phyloP scores from a whole-genome alignment of 805 yeast species.

The Starmerella cellae region DNA sequence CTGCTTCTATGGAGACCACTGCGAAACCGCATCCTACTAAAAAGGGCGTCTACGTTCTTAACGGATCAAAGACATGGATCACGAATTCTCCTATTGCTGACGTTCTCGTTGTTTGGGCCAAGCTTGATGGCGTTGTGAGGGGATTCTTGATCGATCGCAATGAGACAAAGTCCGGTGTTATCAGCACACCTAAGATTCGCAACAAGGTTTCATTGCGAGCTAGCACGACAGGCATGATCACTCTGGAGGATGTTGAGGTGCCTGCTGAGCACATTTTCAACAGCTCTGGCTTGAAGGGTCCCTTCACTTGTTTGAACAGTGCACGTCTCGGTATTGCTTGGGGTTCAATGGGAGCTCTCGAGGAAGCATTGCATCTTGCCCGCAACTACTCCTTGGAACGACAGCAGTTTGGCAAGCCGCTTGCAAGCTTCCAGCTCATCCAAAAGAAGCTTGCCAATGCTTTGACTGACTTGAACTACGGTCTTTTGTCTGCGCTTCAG shows the following conservation, averaged over 20 bases:
- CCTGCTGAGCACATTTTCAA: constrained; percentile 32
- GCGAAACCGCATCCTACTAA: constrained; percentile 35
- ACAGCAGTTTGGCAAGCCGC: constrained; percentile 31
- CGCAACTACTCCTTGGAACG: constrained; percentile 31
- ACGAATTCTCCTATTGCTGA: constrained; percentile 38
- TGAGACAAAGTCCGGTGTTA: constrained; percentile 24
- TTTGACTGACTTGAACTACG: constrained; percentile 31
- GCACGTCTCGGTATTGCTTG: constrained; percentile 35
- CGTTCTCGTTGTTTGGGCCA: constrained; percentile 33
- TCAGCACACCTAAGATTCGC: constrained; percentile 32
- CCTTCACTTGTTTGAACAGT: constrained; percentile 33
- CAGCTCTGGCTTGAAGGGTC: constrained; percentile 33
- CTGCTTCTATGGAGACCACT: constrained; percentile 43
- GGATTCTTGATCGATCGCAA: constrained; percentile 33
- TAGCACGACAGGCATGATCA: constrained; percentile 33
- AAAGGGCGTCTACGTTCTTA: constrained; percentile 30
- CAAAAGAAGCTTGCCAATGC: constrained; percentile 35
- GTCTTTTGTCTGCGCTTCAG: constrained; percentile 30
- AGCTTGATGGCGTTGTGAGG: constrained; percentile 32
- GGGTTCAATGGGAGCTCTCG: constrained; percentile 36
- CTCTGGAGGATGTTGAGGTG: constrained; percentile 33
- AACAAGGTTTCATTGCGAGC: constrained; percentile 32
- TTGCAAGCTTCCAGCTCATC: constrained; percentile 32
- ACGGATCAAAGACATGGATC: constrained; percentile 35
- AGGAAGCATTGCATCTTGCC: constrained; percentile 29